These are phyloP conservation scores for Peronospora belbahrii DNA, from an alignment of 352 stramenopile genomes.

Conservation along the genomic window DNA sequence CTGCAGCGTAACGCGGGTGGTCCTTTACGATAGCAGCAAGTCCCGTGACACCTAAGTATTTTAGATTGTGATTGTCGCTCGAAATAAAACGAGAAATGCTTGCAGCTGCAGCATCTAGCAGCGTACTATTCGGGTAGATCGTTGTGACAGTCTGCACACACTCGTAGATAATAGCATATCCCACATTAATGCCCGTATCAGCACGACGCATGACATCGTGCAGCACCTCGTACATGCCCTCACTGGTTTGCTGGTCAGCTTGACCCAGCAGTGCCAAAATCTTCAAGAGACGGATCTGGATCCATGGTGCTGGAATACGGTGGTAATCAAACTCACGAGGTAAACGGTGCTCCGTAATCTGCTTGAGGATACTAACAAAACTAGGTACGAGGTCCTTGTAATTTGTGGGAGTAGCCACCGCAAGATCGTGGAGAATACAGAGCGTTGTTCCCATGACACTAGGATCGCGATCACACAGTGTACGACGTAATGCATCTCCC, in stretches of 20 bases:
- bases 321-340: conserved; percentile 99
- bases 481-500: conserved; percentile 89
- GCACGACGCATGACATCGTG: conserved; percentile 97
- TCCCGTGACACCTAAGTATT: conserved; percentile 98
- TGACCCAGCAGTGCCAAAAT: conserved; percentile 95
- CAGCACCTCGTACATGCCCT: conserved; percentile 99
- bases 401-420: conserved; percentile 80
- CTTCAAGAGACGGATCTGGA: conserved; percentile 97
- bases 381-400: conserved; percentile 99
- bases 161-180: conserved; percentile 99
- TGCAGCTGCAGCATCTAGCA: conserved; percentile 91
- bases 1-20: conserved; percentile 92
- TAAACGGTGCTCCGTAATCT: conserved; percentile 98
- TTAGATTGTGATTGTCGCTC: conserved; percentile 95
- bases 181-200: conserved; percentile 98
- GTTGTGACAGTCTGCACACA: conserved; percentile 97
- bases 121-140: conserved; percentile 98
- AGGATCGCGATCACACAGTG: conserved; percentile 97
- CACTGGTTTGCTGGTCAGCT: conserved; percentile 88
- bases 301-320: conserved; percentile 98
- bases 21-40: conserved; percentile 97
- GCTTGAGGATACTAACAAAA: conserved; percentile 99
- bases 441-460: conserved; percentile 97
- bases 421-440: conserved; percentile 90
- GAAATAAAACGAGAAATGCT: conserved; percentile 94